Evolutionary conservation across 768 basidiomycete genomes (phyloP).

Genomic region (Sarcomyxa edulis): DNA sequence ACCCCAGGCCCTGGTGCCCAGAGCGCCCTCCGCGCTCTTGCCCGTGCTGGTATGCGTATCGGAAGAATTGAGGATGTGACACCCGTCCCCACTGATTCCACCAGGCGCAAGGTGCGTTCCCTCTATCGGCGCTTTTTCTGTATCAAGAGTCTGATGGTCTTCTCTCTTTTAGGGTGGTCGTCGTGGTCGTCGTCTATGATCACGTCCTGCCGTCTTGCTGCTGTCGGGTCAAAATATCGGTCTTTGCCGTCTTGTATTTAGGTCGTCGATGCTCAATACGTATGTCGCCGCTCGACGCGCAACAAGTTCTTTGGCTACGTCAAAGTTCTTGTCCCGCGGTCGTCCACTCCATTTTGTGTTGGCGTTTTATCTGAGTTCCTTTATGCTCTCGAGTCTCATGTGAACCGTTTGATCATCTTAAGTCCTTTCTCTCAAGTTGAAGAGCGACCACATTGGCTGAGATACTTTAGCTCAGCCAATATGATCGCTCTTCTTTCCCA

Average conservation of each 20-base stretch:
- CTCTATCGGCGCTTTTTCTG: neutral
- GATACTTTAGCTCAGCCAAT: too few relatives aligned
- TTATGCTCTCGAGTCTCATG: neutral
- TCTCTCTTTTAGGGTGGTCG: constrained; percentile 80
- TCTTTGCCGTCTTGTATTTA: constrained; percentile 18
- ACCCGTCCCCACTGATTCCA: constrained; percentile 94
- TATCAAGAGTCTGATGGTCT: neutral
- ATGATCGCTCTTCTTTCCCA: too few relatives aligned
- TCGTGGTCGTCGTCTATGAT: constrained; percentile 91
- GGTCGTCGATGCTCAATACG: constrained; percentile 33
- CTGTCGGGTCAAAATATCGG: constrained; percentile 1
- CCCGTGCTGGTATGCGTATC: constrained; percentile 97
- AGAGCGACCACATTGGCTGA: too few relatives aligned
- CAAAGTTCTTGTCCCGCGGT: constrained; percentile 90
- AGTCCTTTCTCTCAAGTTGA: too few relatives aligned
- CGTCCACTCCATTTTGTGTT: constrained; percentile 35
- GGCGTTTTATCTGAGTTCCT: constrained; percentile 14
- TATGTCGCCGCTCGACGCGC: constrained; percentile 87
- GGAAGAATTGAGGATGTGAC: constrained; percentile 99
- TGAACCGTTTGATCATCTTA: too few relatives aligned
- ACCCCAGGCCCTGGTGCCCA: constrained; percentile 99
- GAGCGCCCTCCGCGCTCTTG: constrained; percentile 95
- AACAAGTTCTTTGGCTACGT: constrained; percentile 50
- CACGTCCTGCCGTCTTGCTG: neutral
- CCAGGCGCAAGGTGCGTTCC: constrained; percentile 82